Conservation (phyloP, 257 asterid genomes). For the Ilex aquifolium region DNA sequence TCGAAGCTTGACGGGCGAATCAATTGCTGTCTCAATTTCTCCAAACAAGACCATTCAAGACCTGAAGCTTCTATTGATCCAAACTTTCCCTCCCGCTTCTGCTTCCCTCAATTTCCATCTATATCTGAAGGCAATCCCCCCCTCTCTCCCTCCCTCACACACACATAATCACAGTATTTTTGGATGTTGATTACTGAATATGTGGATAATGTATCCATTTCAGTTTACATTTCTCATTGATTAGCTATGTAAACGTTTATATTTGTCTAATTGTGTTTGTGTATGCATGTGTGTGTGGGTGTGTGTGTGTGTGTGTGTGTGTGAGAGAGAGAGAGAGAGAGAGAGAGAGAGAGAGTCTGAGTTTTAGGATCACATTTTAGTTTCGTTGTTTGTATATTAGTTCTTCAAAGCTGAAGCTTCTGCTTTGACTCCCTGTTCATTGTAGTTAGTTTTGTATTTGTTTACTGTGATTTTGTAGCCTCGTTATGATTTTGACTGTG, state of each 20-base stretch:
- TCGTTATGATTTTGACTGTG: neutral
- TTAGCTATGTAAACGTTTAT: neutral
- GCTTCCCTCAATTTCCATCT: conserved; percentile 73
- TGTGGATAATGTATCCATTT: neutral
- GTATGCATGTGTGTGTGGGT: neutral
- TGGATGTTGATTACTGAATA: neutral
- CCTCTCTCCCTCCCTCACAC: neutral
- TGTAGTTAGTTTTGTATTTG: neutral
- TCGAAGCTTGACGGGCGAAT: conserved; percentile 72
- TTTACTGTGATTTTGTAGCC: neutral
- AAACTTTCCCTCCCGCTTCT: conserved; percentile 49
- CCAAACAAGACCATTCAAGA: conserved; percentile 45
- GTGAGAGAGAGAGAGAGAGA: no score
- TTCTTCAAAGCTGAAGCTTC: neutral
- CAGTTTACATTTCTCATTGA: neutral
- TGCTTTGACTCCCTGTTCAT: neutral
- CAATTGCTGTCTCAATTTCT: conserved; percentile 32
- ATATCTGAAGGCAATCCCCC: conserved; percentile 48
- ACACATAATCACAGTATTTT: neutral
- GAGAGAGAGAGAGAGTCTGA: no score
- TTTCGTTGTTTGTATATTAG: neutral
- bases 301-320: no score
- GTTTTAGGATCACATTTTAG: neutral
- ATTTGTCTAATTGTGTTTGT: neutral
- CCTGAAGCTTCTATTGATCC: conserved; percentile 54